Evolutionary conservation across 345 rosid species (phyloP).

Genomic region (Alliaria petiolata): DNA sequence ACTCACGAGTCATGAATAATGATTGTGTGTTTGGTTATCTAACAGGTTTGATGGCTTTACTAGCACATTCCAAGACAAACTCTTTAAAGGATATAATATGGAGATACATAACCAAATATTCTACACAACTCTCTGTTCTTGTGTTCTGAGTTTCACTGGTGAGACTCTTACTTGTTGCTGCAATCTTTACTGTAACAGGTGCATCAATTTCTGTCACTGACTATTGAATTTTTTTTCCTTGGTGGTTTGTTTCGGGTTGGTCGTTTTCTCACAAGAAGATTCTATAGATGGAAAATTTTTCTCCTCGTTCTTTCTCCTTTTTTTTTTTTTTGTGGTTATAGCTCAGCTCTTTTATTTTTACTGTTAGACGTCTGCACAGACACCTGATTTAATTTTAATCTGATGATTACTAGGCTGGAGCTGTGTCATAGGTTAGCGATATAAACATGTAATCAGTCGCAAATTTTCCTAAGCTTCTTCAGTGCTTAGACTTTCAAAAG

Average conservation of each 20-base stretch:
- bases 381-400: background rate
- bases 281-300: background rate
- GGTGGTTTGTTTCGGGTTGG: background rate
- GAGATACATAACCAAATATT: conserved; percentile 96
- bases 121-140: conserved; percentile 86
- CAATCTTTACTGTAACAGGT: background rate
- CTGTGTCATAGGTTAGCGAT: background rate
- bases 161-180: conserved; percentile 17
- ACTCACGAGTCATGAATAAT: background rate
- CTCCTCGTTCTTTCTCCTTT: no score
- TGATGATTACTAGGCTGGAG: background rate
- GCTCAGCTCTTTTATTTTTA: background rate
- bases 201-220: background rate
- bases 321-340: background rate
- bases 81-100: conserved; percentile 92
- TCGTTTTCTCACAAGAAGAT: background rate
- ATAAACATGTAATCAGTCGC: background rate
- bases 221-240: no score
- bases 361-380: conserved; percentile 47
- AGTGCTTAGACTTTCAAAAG: background rate
- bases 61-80: conserved; percentile 93
- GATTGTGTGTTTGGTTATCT: background rate
- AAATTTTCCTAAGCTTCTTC: background rate
- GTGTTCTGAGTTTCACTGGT: conserved; percentile 82
- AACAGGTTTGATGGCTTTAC: conserved; percentile 95